phyloP scores from a whole-genome alignment of 2,329 filamentous ascomycete genomes.

The Aspergillus sojae region DNA sequence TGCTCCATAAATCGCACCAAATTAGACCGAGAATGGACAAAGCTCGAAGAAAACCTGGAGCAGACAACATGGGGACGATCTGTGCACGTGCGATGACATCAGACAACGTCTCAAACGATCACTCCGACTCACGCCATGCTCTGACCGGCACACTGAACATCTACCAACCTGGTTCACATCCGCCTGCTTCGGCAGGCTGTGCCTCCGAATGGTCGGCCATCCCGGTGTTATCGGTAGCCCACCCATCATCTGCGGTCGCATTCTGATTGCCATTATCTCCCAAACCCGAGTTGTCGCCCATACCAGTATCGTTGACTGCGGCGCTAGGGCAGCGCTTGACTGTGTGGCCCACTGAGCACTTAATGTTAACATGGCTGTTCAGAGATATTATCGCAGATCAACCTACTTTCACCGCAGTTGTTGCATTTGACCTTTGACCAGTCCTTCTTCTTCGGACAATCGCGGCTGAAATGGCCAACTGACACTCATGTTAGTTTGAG shows the following conservation, averaged over 20 bases:
- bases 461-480: constrained; percentile 47
- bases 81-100: constrained; percentile 5
- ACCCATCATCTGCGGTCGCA: neutral
- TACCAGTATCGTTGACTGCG: constrained; percentile 4
- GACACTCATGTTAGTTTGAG: constrained; percentile 14
- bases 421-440: constrained; percentile 49
- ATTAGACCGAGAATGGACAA: neutral
- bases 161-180: constrained; percentile 2
- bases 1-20: neutral
- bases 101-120: constrained; percentile 11
- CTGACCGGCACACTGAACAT: neutral
- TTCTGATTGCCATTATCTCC: constrained; percentile 6
- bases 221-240: constrained; percentile 8
- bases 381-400: neutral
- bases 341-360: constrained; percentile 46
- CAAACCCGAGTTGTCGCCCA: constrained; percentile 16
- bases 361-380: neutral
- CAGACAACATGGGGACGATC: neutral
- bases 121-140: constrained; percentile 4
- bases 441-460: constrained; percentile 48
- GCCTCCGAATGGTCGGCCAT: constrained; percentile 7
- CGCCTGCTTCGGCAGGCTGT: neutral
- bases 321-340: constrained; percentile 41
- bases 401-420: constrained; percentile 48
- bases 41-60: neutral